A percentile compares a stretch with the other conserved stretches of the same genome.
phyloP scores from a whole-genome alignment of 179 eudicot genomes.

The Vitellaria paradoxa region DNA sequence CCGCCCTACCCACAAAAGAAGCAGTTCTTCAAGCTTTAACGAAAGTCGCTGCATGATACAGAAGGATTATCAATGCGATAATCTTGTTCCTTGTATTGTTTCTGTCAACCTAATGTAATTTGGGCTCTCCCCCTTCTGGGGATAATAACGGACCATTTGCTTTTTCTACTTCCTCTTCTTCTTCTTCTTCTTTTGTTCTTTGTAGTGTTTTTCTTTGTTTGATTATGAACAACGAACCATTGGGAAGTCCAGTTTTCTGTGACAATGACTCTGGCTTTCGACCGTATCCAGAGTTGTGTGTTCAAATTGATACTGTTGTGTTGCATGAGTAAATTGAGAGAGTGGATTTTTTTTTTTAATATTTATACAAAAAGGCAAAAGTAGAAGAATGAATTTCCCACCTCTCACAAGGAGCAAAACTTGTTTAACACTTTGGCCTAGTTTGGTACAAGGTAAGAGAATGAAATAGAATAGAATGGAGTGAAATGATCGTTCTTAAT shows the following conservation, averaged over 20 bases:
- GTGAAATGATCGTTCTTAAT: too few relatives aligned
- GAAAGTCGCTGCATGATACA: conserved; percentile 12
- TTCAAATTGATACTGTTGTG: too few relatives aligned
- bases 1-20: conserved; percentile 58
- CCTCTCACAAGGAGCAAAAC: too few relatives aligned
- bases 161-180: neutral
- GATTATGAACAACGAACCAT: neutral
- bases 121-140: neutral
- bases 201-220: neutral
- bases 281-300: too few relatives aligned
- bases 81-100: neutral
- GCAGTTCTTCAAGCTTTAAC: conserved; percentile 36
- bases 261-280: too few relatives aligned
- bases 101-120: conserved; percentile 6
- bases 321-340: too few relatives aligned
- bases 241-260: neutral
- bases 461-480: too few relatives aligned
- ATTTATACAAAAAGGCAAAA: too few relatives aligned
- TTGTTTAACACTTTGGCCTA: too few relatives aligned
- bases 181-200: neutral
- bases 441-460: too few relatives aligned
- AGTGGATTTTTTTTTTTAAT: too few relatives aligned
- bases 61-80: neutral
- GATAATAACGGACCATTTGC: neutral
- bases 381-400: too few relatives aligned